Evolutionary conservation across 352 stramenopile genomes (phyloP).

Genomic region (Pythium phragmitis): DNA sequence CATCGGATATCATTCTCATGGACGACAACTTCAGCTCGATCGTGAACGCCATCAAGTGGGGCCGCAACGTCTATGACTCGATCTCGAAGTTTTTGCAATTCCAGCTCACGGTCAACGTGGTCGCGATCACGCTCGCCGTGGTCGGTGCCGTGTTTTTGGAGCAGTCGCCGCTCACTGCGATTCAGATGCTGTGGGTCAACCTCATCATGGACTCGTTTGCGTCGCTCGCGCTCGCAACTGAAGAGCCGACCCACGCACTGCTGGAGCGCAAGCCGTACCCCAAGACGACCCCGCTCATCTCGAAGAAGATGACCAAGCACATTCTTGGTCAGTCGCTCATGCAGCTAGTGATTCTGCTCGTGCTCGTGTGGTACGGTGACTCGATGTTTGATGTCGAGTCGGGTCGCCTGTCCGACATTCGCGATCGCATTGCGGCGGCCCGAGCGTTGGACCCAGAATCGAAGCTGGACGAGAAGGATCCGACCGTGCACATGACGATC

Average conservation of each 20-base stretch:
- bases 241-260: constrained; percentile 88
- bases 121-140: constrained; percentile 93
- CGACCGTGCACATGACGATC: constrained; percentile 93
- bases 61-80: constrained; percentile 89
- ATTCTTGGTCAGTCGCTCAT: constrained; percentile 92
- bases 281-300: constrained; percentile 92
- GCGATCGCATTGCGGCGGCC: constrained; percentile 18
- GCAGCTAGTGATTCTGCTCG: constrained; percentile 83
- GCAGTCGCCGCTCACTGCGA: constrained; percentile 89
- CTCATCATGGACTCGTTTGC: constrained; percentile 99
- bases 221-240: constrained; percentile 93
- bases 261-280: constrained; percentile 91
- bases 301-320: constrained; percentile 94
- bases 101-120: constrained; percentile 97
- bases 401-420: constrained; percentile 41
- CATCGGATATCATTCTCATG: constrained; percentile 91
- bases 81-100: constrained; percentile 99
- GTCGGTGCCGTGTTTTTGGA: constrained; percentile 82
- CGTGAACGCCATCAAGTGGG: constrained; percentile 45
- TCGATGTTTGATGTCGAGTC: constrained; percentile 47
- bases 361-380: constrained; percentile 66
- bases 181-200: constrained; percentile 98
- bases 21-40: constrained; percentile 95
- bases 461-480: constrained; percentile 34
- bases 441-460: constrained; percentile 9